Percentiles rank a stretch among this genome's conserved stretches.
These are phyloP conservation scores for Globisporangium solare DNA, from an alignment of 352 stramenopile genomes.

Conservation along the genomic window DNA sequence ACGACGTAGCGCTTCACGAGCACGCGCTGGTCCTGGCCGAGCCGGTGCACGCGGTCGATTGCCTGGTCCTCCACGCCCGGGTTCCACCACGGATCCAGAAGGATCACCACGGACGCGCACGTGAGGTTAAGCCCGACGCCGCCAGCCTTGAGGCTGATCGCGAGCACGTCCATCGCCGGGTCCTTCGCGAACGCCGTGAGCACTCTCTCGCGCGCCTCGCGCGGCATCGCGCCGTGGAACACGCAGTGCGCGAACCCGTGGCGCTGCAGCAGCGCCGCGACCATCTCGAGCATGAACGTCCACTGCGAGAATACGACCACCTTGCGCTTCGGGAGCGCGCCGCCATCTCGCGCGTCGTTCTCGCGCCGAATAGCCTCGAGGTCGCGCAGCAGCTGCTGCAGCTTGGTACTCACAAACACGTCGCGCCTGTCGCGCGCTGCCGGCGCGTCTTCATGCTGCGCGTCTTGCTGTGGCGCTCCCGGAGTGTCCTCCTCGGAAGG, in stretches of 20 bases:
- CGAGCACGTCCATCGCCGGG: slow-evolving; percentile 55
- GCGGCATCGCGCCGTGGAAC: slow-evolving; percentile 74
- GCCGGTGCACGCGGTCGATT: slow-evolving; percentile 89
- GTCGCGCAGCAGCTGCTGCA: slow-evolving; percentile 62
- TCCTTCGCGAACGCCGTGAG: slow-evolving; percentile 63
- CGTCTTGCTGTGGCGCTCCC: too few species aligned
- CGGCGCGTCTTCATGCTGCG: too few species aligned
- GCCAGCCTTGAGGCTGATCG: slow-evolving; percentile 88
- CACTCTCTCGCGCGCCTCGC: slow-evolving; percentile 66
- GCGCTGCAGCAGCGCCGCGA: slow-evolving; percentile 44
- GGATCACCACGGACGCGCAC: slow-evolving; percentile 83
- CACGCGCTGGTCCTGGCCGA: slow-evolving; percentile 84
- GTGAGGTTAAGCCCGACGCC: slow-evolving; percentile 90
- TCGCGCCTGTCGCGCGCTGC: too few species aligned
- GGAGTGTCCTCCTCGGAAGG: slow-evolving; percentile 4
- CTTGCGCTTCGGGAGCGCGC: too few species aligned
- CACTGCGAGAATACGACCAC: slow-evolving; percentile 90
- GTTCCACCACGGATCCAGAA: slow-evolving; percentile 94
- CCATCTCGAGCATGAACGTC: slow-evolving; percentile 86
- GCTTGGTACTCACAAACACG: slow-evolving; percentile 64
- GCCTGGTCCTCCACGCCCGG: slow-evolving; percentile 91
- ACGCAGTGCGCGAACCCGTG: slow-evolving; percentile 48
- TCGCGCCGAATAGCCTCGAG: slow-evolving; percentile 52
- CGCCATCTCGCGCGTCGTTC: slow-evolving; percentile 34
- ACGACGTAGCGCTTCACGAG: slow-evolving; percentile 89